Conservation (phyloP, 768 basidiomycete genomes). For the Tulasnella calospora region DNA sequence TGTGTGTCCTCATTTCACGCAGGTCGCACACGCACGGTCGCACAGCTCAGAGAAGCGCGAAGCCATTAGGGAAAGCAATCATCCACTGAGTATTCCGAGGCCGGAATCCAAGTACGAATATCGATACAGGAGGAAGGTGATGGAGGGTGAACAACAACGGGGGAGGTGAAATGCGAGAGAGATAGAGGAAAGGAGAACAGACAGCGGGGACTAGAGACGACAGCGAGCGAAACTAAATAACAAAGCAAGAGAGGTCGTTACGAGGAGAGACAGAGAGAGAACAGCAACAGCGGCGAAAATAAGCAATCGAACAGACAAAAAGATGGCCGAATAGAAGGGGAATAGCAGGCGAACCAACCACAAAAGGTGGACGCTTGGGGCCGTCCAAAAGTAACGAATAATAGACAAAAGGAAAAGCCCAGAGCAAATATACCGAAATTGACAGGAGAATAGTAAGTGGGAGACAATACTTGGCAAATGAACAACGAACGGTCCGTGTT, state of each 20-base stretch:
- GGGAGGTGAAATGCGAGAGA: slow-evolving; percentile 2
- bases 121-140: slow-evolving; percentile 20
- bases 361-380: slow-evolving; percentile 11
- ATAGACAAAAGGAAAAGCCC: slow-evolving; percentile 9
- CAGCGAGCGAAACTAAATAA: slow-evolving; percentile 9
- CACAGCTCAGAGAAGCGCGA: background rate
- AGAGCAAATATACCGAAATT: slow-evolving; percentile 9
- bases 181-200: background rate
- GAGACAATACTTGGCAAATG: background rate
- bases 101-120: slow-evolving; percentile 15
- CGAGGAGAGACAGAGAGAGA: slow-evolving; percentile 10
- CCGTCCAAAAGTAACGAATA: slow-evolving; percentile 22
- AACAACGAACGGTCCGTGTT: slow-evolving; percentile 19
- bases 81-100: slow-evolving; percentile 15
- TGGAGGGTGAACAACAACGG: slow-evolving; percentile 15
- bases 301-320: background rate
- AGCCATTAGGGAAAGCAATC: background rate
- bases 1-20: background rate
- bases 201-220: slow-evolving; percentile 13
- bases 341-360: slow-evolving; percentile 15
- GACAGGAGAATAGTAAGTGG: slow-evolving; percentile 14
- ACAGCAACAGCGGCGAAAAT: background rate
- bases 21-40: background rate
- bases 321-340: background rate
- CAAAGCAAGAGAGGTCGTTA: slow-evolving; percentile 21